Percentiles rank a stretch among this genome's conserved stretches.
Evolutionary conservation across 2,329 filamentous ascomycete genomes (phyloP).

Genomic region (Epichloe coenophiala): DNA sequence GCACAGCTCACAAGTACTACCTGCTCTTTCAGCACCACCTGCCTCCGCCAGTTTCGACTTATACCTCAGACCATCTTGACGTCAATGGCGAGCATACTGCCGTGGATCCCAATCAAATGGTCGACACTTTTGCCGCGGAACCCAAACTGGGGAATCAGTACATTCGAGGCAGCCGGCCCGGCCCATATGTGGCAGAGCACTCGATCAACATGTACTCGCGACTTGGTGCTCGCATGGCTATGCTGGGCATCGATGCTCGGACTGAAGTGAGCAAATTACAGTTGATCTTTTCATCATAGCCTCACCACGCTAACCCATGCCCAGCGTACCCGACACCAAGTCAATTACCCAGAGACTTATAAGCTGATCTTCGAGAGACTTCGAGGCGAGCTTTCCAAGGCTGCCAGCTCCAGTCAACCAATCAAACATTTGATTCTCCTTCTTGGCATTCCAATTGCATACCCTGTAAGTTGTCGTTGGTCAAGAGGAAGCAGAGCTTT

Average conservation of each 20-base stretch:
- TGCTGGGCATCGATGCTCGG: constrained; percentile 82
- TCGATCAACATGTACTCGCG: constrained; percentile 80
- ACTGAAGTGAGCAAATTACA: constrained; percentile 49
- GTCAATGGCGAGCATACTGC: constrained; percentile 27
- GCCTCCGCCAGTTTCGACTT: constrained; percentile 72
- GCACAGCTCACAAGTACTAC: constrained; percentile 94
- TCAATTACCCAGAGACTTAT: constrained; percentile 90
- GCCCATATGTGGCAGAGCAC: constrained; percentile 78
- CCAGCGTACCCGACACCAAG: constrained; percentile 72
- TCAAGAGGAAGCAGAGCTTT: constrained; percentile 8
- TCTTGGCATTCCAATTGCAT: constrained; percentile 75
- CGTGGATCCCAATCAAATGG: constrained; percentile 57
- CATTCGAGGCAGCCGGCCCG: constrained; percentile 63
- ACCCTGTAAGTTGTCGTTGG: constrained; percentile 42
- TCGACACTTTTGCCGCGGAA: constrained; percentile 57
- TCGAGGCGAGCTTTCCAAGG: constrained; percentile 58
- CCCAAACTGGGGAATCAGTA: constrained; percentile 52
- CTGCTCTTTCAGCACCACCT: constrained; percentile 94
- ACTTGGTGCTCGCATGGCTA: constrained; percentile 68
- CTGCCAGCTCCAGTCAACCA: constrained; percentile 51
- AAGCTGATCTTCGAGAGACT: constrained; percentile 69
- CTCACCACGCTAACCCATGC: neutral
- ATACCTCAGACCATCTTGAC: constrained; percentile 44
- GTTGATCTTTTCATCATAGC: neutral
- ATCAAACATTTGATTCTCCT: constrained; percentile 83